These are phyloP conservation scores for Tetradesmus lagerheimii DNA, from an alignment of 139 green algal species.

Conservation along the genomic window DNA sequence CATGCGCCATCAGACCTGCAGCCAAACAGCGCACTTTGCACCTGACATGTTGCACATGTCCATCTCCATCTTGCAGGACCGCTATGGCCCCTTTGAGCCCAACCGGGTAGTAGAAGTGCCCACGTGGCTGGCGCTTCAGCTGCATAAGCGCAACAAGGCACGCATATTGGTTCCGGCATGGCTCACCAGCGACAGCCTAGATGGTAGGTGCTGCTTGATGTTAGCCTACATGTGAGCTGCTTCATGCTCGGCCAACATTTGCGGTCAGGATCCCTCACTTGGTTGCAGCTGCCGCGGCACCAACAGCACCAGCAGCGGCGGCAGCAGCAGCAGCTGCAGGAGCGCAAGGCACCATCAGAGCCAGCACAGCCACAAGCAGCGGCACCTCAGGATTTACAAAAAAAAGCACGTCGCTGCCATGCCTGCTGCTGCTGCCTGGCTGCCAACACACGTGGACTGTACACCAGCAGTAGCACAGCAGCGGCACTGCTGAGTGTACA, in stretches of 20 bases:
- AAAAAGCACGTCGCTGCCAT: too few species aligned
- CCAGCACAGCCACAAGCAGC: too few species aligned
- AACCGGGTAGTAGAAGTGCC: slow-evolving; percentile 82
- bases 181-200: slow-evolving; percentile 71
- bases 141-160: slow-evolving; percentile 85
- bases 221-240: neutral
- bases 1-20: neutral
- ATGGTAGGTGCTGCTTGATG: slow-evolving; percentile 54
- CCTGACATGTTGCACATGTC: neutral
- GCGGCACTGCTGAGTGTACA: too few species aligned
- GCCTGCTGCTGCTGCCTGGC: neutral
- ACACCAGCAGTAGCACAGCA: too few species aligned
- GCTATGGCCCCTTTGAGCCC: slow-evolving; percentile 85
- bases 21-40: neutral
- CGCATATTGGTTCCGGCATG: slow-evolving; percentile 81
- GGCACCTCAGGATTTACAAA: too few species aligned
- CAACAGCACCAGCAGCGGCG: neutral
- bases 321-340: neutral
- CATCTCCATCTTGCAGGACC: slow-evolving; percentile 62
- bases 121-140: slow-evolving; percentile 85
- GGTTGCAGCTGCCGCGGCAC: neutral
- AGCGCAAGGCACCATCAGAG: too few species aligned
- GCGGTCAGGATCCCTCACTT: neutral
- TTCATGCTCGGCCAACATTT: too few species aligned
- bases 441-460: too few species aligned